phyloP scores from a whole-genome alignment of 2,329 filamentous ascomycete species.

The Metarhizium guizhouense region DNA sequence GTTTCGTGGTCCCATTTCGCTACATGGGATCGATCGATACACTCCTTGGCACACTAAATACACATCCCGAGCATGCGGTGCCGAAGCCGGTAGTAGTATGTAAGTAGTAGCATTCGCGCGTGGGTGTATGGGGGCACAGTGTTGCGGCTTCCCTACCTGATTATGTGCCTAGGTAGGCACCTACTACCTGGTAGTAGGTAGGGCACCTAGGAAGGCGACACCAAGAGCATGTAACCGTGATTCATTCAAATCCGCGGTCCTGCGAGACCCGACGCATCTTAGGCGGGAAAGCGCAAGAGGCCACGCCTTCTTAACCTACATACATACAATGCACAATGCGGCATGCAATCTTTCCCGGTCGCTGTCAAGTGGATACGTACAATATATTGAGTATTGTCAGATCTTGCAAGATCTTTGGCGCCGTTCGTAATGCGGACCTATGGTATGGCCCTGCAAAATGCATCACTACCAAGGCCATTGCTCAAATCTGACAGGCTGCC shows the following conservation, averaged over 20 bases:
- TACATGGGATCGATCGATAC: conserved; percentile 5
- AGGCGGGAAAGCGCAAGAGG: neutral
- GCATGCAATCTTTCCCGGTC: neutral
- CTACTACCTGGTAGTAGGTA: too few relatives aligned
- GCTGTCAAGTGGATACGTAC: neutral
- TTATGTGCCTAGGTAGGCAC: too few relatives aligned
- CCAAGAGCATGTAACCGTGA: neutral
- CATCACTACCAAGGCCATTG: too few relatives aligned
- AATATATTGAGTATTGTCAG: too few relatives aligned
- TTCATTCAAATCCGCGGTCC: neutral
- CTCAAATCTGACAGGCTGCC: too few relatives aligned
- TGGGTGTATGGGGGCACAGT: too few relatives aligned
- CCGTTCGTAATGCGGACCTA: too few relatives aligned
- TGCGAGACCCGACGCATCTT: neutral
- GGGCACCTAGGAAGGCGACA: neutral
- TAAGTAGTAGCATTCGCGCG: neutral
- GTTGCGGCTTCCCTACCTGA: too few relatives aligned
- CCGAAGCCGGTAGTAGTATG: neutral
- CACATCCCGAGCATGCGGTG: conserved; percentile 1
- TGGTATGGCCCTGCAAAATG: too few relatives aligned
- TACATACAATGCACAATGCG: neutral
- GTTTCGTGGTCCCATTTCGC: conserved; percentile 2
- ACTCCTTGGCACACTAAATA: conserved; percentile 5
- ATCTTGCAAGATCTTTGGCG: too few relatives aligned
- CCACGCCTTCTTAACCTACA: neutral